Base-by-base conservation (phyloP, 1,284 basidiomycete genomes). In the Entoloma clypeatum region DNA sequence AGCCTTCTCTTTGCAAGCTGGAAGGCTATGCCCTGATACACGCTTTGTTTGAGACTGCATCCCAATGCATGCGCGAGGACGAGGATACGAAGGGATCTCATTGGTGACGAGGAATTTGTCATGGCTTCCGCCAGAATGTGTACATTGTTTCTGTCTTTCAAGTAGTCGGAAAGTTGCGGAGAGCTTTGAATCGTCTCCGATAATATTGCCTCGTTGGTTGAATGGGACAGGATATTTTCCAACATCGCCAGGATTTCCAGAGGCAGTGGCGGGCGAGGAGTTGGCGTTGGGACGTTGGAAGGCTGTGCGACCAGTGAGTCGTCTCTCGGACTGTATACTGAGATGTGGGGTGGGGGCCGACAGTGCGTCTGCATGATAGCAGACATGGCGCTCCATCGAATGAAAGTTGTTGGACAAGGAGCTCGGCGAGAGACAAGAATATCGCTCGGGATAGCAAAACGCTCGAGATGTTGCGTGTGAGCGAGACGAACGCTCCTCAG, bases 401-500 rank as follows among this genome's bases (percentile, higher is more conserved):
- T 32, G 44, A 29, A 48, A 29, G 44, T 31, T 35, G 42, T 41
- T 34, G 43, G 39, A 43, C 43, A 41, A 37, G 45, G 36, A 36
- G 44, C 43, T 50, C 45, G 44, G 43, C 47, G 51, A 48, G 45
- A 29, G 50, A 29, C 14, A 28, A 13, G 24, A 31, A 34, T 40
- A 23, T 35, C 36, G 17, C 39, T 32, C 27, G 48, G 39, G 39
- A 48, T 23, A 41, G 42, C 36, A 47, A 49, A 49, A 47, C 61
- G 67, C 53, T 71, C 67, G 57, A 71, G 61, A 63, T 68, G 64
- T 59, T 72, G 75, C 70, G 73, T 75, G 65, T 65, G 68, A 61
- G 68, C 62, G 64, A 71, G 65, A 60, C 69, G 62, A 56, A 65
- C 71, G 65, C 73, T 74, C 75, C 72, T 77, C 66, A 77, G 79